Evolutionary conservation across 495 filamentous ascomycete species (phyloP), one percentile per base, ranked within the genome.

Genomic region (Delitschia confertaspora): DNA sequence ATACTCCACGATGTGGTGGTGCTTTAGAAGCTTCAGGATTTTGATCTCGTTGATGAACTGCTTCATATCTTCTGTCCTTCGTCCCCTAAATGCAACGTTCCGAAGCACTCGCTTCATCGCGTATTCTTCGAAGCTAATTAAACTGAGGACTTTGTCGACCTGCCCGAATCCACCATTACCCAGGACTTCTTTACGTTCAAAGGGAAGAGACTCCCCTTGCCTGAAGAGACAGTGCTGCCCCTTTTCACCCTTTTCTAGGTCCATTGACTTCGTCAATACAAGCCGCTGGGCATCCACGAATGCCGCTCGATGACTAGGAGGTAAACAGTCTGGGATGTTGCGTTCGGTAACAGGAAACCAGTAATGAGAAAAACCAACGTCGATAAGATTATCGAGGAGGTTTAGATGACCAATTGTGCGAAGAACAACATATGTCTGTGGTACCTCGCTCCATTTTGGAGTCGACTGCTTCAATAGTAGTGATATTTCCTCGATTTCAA

Each of bases 221-320:
- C 5, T n/a, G 35, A 45, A 55, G 19, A 45, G 29, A 1, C 30
- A 10, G 36, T 55, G 51, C 4, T 22, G 1, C 20, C 47, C 46
- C n/a, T 25, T 10, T 18, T 37, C 45, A 27, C 50, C 38, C 26
- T 45, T 55, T 40, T 55, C 51, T 10, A 55, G 32, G 17, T 50
- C 40, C 11, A 55, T 24, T 3, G 46, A 43, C 27, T 55, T 49
- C 11, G 51, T 53, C 19, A 53, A 36, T 8, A 53, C 36, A 3
- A 30, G 11, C 19, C 14, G 17, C 26, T 53, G 49, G 26, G 29
- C 23, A 14, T 18, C 13, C 3, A 41, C 34, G 22, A 53, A 35
- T 25, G 11, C 21, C 11, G 44, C 14, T 13, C 18, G 26, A 11
- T 36, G n/a, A 4, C 13, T 30, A 6, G 38, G 31, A 36, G 14